Conservation (phyloP, 331 rosid genomes). For the Acacia concinna region DNA sequence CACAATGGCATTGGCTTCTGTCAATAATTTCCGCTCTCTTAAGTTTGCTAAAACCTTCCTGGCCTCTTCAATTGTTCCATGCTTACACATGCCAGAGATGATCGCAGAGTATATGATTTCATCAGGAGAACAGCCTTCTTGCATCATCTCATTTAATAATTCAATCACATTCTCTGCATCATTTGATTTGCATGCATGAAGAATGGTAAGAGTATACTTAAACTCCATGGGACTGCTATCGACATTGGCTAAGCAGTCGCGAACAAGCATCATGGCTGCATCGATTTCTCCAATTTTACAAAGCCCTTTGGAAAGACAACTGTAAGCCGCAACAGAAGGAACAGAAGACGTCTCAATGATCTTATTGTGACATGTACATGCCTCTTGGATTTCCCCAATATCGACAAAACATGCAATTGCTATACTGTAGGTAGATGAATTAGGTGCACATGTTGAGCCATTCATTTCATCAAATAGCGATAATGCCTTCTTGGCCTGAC, state of each 20-base stretch:
- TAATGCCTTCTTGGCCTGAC: slow-evolving; percentile 52
- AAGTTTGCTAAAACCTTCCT: slow-evolving; percentile 64
- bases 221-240: slow-evolving; percentile 68
- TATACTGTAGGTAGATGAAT: slow-evolving; percentile 50
- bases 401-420: slow-evolving; percentile 60
- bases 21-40: slow-evolving; percentile 53
- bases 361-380: slow-evolving; percentile 69
- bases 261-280: slow-evolving; percentile 73
- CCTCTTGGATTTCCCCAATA: slow-evolving; percentile 53
- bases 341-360: slow-evolving; percentile 68
- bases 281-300: slow-evolving; percentile 74
- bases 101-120: slow-evolving; percentile 56
- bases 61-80: slow-evolving; percentile 80
- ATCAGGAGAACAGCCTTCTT: slow-evolving; percentile 56
- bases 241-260: slow-evolving; percentile 65
- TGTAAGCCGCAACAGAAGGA: slow-evolving; percentile 66
- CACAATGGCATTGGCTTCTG: slow-evolving; percentile 61
- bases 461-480: slow-evolving; percentile 62
- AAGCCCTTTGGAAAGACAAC: slow-evolving; percentile 65
- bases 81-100: slow-evolving; percentile 72
- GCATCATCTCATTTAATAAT: slow-evolving; percentile 71
- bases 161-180: slow-evolving; percentile 56
- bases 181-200: slow-evolving; percentile 60
- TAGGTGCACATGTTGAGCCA: slow-evolving; percentile 42
- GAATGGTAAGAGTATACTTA: slow-evolving; percentile 63